Percentiles rank a stretch among this genome's conserved stretches.
Conservation (phyloP, 139 green algal genomes). For the Spirogloea muscicola region DNA sequence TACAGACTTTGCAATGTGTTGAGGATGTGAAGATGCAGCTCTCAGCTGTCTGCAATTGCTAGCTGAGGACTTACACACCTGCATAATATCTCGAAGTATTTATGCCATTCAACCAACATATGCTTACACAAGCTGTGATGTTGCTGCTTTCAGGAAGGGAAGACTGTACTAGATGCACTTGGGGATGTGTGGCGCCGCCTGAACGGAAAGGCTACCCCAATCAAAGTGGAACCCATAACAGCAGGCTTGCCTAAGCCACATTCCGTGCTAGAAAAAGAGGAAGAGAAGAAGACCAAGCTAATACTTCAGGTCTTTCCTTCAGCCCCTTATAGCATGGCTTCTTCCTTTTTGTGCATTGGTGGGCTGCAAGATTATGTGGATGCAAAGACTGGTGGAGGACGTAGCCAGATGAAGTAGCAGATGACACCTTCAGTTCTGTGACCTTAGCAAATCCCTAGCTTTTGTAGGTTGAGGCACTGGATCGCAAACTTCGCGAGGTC, state of each 20-base stretch:
- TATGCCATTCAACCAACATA: neutral
- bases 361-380: neutral
- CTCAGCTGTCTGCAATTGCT: neutral
- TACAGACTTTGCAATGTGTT: no score
- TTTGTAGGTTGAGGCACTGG: conserved; percentile 43
- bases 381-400: neutral
- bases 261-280: conserved; percentile 6
- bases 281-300: conserved; percentile 34
- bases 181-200: conserved; percentile 24
- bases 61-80: neutral
- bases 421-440: neutral
- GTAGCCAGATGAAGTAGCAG: neutral
- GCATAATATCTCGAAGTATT: neutral
- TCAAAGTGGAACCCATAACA: neutral
- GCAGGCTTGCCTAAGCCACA: conserved; percentile 1
- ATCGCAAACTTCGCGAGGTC: conserved; percentile 18
- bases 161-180: conserved; percentile 2
- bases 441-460: neutral
- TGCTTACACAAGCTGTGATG: no score
- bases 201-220: conserved; percentile 1
- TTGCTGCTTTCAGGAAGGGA: conserved; percentile 1
- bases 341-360: neutral
- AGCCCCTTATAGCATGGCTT: neutral
- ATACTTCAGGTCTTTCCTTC: conserved; percentile 8
- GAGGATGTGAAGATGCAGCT: neutral